Evolutionary conservation across 306 rosid genomes (phyloP), one percentile per base, ranked within the genome.

Genomic region (Casuarina glauca): DNA sequence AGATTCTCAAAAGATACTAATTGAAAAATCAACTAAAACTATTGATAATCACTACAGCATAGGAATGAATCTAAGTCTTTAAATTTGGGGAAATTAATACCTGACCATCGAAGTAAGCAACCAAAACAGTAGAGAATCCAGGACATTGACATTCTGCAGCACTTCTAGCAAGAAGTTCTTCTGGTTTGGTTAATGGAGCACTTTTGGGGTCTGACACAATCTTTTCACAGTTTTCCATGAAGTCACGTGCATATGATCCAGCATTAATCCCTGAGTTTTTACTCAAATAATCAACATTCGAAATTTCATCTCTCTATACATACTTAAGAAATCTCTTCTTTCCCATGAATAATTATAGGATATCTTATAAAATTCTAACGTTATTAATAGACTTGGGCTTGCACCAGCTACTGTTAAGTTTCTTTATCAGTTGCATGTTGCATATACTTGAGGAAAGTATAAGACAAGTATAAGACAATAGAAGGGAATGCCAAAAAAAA

Each of bases 51-150:
- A 15, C 42, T 32, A 50, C 39, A 61, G 54, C 20, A 62, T 8
- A 38, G 46, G 68, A 58, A 32, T 70, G 58, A 71, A 36, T 77
- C 53, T 19, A 72, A 73, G 38, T 54, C 20, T 36, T 38, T 51
- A 38, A 83, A 32, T 68, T 78, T 49, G 26, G 55, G 70, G 17
- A 58, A 46, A 76, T 49, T 54, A 32, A 48, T 90, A 93, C 97
- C 92, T 88, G 91, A 68, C 94, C 97, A 78, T 93, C 93, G 81
- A 93, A 93, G 79, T 85, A 76, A 46, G 88, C 84, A 4, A 90
- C 88, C 84, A 93, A 82, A 38, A 78, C 77, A 3, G 97, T 77
- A 74, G 85, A 85, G 63, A 87, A 89, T 77, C 97, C 96, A 72
- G 88, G 83, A 43, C 80, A 78, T 64, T 84, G 82, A 51, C 91